These are phyloP conservation scores for Candida nemodendra DNA, from an alignment of 805 yeast species.

Conservation along the genomic window DNA sequence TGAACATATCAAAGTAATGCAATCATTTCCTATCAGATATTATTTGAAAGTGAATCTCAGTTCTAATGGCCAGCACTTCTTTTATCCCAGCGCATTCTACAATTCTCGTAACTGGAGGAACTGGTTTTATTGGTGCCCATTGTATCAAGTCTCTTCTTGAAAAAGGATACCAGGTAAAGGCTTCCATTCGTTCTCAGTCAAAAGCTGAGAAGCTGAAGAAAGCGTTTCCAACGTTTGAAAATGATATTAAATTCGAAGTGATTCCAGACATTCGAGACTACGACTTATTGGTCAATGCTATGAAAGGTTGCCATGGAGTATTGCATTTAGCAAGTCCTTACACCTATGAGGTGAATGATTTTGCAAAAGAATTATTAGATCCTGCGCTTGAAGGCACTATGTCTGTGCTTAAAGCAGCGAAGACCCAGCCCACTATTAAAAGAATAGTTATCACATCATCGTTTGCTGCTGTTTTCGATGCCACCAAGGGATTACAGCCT, in stretches of 20 bases:
- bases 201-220: conserved; percentile 20
- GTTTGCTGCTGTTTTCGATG: conserved; percentile 43
- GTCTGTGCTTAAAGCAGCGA: conserved; percentile 50
- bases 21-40: too few relatives aligned
- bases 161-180: conserved; percentile 42
- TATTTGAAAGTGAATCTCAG: too few relatives aligned
- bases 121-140: conserved; percentile 51
- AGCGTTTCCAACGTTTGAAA: conserved; percentile 29
- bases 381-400: conserved; percentile 60
- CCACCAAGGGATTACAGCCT: conserved; percentile 36
- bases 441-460: conserved; percentile 55
- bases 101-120: conserved; percentile 47
- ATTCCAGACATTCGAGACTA: conserved; percentile 47
- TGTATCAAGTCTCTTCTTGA: conserved; percentile 33
- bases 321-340: conserved; percentile 65
- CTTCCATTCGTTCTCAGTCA: conserved; percentile 41
- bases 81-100: conserved; percentile 4
- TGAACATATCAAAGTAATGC: too few relatives aligned
- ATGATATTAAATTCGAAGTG: conserved; percentile 36
- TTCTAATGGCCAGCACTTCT: not conserved
- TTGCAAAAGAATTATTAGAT: conserved; percentile 47
- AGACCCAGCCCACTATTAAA: conserved; percentile 39
- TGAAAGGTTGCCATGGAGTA: conserved; percentile 52
- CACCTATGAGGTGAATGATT: conserved; percentile 40
- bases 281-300: conserved; percentile 39